Evolutionary conservation across 176 grass and related monocot species (phyloP), one percentile per base, ranked within the genome.

Genomic region (Avena insularis): DNA sequence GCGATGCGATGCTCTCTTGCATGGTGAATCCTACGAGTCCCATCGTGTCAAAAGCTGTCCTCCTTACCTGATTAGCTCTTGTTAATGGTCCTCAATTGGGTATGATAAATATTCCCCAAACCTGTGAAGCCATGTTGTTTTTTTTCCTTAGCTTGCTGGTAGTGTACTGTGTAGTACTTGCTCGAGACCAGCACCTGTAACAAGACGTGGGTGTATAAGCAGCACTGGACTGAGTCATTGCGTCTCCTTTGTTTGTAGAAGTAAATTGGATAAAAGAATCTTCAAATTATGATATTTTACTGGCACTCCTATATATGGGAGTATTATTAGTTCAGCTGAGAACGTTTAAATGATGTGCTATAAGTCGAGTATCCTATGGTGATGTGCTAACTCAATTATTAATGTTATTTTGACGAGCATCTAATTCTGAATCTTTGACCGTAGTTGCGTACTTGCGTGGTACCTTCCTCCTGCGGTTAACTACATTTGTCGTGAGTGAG

Each of bases 51-150:
- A 87, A 84, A 75, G 21, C 8, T 64, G n/a, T 55, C 51, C 21
- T 45, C 10, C 47, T 84, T 43, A 31, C 62, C 65, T 83, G 75
- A 80, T 69, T 84, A 84, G 33, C 19, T 76, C 59, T 46, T 79
- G 87, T 80, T 84, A 82, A 72, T 71, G 45, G 35, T 85, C 86
- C 54, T 85, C 46, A 87, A 86, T 77, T 85, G 78, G 35, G 86
- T 48, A 79, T 17, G 51, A 75, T 60, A 85, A 75, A 38, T 83
- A 49, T 59, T 83, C 29, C 19, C 75, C 57, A 87, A 69, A 27
- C 25, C 85, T 56, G 33, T 72, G 80, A 79, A 79, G 69, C 55
- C 21, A 5, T 38, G 86, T 35, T 56, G 15, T 21, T 21, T 13
- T 15, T 61, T 33, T n/a, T 33, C 8, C 45, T 78, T 25, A 7